Base-by-base conservation (phyloP, 2,329 filamentous ascomycete genomes). In the Eurotiales sp. region DNA sequence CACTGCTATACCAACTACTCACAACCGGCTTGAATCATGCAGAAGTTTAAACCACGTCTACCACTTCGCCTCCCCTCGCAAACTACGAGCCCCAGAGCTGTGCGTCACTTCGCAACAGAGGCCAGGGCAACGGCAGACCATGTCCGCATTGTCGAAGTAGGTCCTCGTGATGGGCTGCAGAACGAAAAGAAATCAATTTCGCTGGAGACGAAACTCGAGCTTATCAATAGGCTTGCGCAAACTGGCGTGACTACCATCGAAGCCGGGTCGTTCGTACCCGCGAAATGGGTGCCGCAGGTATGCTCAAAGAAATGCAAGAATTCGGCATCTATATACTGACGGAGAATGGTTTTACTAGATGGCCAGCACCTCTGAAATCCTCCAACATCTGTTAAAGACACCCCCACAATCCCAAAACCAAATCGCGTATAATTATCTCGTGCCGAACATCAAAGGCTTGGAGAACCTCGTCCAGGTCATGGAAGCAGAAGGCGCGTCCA, bases 371-470 rank as follows among this genome's bases (percentile, higher is more conserved):
- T 75, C 80, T 40, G 75, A 83, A 52, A 82, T 85, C 19, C 76
- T 84, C 27, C 71, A 81, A 50, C 71, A 77, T 42, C 66, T 84
- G 27, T 69, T 83, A 48, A 64, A 70, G 46, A 67, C 68, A 6
- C 75, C 79, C 6, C 80, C 80, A 2, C 60, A 68, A 47, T 75
- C 80, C 3, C 62, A 73, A 12, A 64, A 73, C 46, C 72, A 76
- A 3, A 78, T 85, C 46, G 80, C 79, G 44, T 86, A 85, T 65
- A 84, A 85, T 67, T 86, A 82, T 71, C 79, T 86, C 4, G 76
- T 85, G 1, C 83, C 83, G 1, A 86, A 86, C 55, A 74, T 77
- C 59, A 80, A 77, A 66, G 83, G 83, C 12, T 67, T 85, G 2
- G 79, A 85, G 55, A 80, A 76, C 59, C 77, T 83, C 50, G 71